phyloP scores from a whole-genome alignment of 2,329 filamentous ascomycete genomes.

The Aspergillus puulaauensis region DNA sequence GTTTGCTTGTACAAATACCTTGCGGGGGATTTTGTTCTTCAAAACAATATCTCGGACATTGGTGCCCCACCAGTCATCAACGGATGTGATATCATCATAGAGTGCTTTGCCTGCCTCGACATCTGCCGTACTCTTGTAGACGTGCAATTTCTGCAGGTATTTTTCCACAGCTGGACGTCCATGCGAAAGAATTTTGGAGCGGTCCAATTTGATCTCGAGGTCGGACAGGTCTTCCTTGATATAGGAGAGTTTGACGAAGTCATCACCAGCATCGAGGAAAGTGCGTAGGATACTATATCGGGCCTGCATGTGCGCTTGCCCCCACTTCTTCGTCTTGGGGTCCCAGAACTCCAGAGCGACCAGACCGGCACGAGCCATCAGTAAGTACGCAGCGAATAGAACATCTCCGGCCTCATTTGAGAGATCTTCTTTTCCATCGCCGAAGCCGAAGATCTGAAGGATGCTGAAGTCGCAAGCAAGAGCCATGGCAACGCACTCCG shows the following conservation, averaged over 20 bases:
- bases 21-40: constrained; percentile 59
- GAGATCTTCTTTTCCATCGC: constrained; percentile 72
- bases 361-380: constrained; percentile 92
- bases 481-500: constrained; percentile 91
- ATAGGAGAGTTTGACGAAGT: constrained; percentile 81
- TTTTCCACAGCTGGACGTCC: constrained; percentile 80
- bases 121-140: constrained; percentile 90
- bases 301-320: constrained; percentile 87
- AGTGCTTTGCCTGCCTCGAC: constrained; percentile 72
- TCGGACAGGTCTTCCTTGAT: constrained; percentile 74
- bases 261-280: constrained; percentile 80
- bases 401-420: constrained; percentile 78
- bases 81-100: constrained; percentile 80
- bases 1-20: constrained; percentile 89
- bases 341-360: constrained; percentile 92
- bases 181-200: constrained; percentile 78
- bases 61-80: constrained; percentile 81
- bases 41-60: constrained; percentile 69
- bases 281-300: constrained; percentile 76
- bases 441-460: constrained; percentile 88
- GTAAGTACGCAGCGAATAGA: constrained; percentile 82
- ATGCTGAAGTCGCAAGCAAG: constrained; percentile 86
- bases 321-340: constrained; percentile 86
- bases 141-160: constrained; percentile 86
- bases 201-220: constrained; percentile 77